Percentiles rank a stretch among this genome's conserved stretches.
Conservation (phyloP, 106 monocot genomes). For the Allium cepa region DNA sequence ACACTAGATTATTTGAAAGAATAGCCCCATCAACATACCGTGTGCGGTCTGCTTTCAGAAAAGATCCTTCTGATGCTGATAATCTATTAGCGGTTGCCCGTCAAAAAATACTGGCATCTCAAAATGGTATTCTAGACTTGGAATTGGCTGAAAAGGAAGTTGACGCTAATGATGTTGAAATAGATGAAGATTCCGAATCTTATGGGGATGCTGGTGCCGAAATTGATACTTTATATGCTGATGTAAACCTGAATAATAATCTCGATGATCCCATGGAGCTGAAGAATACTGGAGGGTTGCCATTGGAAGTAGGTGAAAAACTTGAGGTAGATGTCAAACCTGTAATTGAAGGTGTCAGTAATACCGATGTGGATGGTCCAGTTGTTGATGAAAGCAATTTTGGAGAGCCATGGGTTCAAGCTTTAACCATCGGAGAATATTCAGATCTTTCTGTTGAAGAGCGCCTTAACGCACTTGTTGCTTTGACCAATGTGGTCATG, state of each 20-base stretch:
- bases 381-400: slow-evolving; percentile 80
- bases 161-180: slow-evolving; percentile 70
- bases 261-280: slow-evolving; percentile 22
- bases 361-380: slow-evolving; percentile 34
- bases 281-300: slow-evolving; percentile 11
- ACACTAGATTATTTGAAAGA: slow-evolving; percentile 92
- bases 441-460: slow-evolving; percentile 88
- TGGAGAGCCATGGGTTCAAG: slow-evolving; percentile 84
- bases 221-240: slow-evolving; percentile 38
- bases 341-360: slow-evolving; percentile 17
- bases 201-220: slow-evolving; percentile 86
- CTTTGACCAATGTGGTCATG: slow-evolving; percentile 71
- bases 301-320: slow-evolving; percentile 17
- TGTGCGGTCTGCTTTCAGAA: slow-evolving; percentile 69
- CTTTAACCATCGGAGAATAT: slow-evolving; percentile 81
- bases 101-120: slow-evolving; percentile 79
- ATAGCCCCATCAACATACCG: slow-evolving; percentile 99
- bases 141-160: slow-evolving; percentile 82
- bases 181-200: slow-evolving; percentile 90
- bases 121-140: slow-evolving; percentile 77
- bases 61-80: slow-evolving; percentile 89
- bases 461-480: slow-evolving; percentile 88
- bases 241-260: slow-evolving; percentile 23
- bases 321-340: slow-evolving; percentile 4
- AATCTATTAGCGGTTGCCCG: slow-evolving; percentile 72